Base-by-base conservation (phyloP, 768 basidiomycete genomes). In the Mycena venus region DNA sequence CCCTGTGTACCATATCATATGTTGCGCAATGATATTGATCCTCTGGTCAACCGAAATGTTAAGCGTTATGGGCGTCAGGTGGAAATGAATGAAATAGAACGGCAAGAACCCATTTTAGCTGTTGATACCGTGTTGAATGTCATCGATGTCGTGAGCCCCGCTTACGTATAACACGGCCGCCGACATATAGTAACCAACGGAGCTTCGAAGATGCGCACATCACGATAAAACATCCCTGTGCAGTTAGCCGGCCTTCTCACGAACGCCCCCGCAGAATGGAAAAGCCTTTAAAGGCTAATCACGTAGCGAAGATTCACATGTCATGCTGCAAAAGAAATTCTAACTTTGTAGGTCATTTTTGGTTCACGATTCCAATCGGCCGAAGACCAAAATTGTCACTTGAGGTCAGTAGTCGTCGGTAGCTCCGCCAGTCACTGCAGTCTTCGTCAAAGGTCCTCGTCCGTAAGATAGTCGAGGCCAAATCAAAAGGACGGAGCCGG, bases 191-290 rank as follows among this genome's bases (percentile, higher is more conserved):
- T 31, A 69, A 47, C 47, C 42, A 44, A 27, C n/a, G 27, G n/a
- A 53, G 17, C 15, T 36, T 36, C 56, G 58, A 68, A 71, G 63
- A 58, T 59, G 62, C 51, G 23, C 38, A 63, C 36, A 64, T 32
- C 25, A 21, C 36, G n/a, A n/a, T 38, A 15, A 25, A 34, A 38
- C 4, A 32, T 15, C 15, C 40, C 31, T 17, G 25, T 12, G 32
- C 17, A 27, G 31, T 15, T 72, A 58, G 9, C 63, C 62, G 63
- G 44, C 8, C 44, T 70, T 65, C 63, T 42, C 70, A 71, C 70
- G 70, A 23, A 47, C 55, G 70, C 62, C 65, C 27, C 27, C 25
- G 61, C 23, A 70, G 56, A 68, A 58, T 60, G 58, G 32, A 47
- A n/a, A 8, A 63, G 25, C 31, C 21, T 32, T 51, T 32, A 44